These are phyloP conservation scores for Zygoascus sp. DNA, from an alignment of 1,139 yeast genomes.

Conservation along the genomic window DNA sequence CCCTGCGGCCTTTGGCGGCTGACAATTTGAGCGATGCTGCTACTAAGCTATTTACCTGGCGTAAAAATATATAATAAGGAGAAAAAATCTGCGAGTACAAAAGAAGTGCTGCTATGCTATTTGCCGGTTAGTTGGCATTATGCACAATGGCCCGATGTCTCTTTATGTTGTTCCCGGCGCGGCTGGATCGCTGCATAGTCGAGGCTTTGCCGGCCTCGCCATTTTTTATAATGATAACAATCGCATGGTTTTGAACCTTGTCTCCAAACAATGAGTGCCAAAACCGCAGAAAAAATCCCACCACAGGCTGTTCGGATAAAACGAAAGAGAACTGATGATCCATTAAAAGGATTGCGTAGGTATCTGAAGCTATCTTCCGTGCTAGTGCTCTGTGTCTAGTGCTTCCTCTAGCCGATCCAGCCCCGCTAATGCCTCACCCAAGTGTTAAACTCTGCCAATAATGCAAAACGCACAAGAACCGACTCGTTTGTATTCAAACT, in stretches of 20 bases:
- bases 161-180: no score
- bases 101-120: no score
- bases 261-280: neutral
- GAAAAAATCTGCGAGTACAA: no score
- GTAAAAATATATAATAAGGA: no score
- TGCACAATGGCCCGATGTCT: no score
- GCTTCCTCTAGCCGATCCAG: slow-evolving; percentile 12
- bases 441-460: slow-evolving; percentile 43
- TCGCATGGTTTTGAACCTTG: neutral
- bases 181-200: no score
- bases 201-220: no score
- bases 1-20: neutral
- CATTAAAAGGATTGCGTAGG: slow-evolving; percentile 68
- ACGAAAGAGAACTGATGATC: slow-evolving; percentile 80
- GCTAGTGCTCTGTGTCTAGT: neutral
- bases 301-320: slow-evolving; percentile 63
- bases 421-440: slow-evolving; percentile 20
- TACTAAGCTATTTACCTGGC: no score
- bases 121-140: no score
- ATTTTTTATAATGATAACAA: no score
- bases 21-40: neutral
- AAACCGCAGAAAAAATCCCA: slow-evolving; percentile 15
- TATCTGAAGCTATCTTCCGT: no score
- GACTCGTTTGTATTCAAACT: slow-evolving; percentile 47
- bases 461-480: slow-evolving; percentile 45